Base-by-base conservation (phyloP, 1,284 basidiomycete genomes). In the Stygiomarasmius scandens region DNA sequence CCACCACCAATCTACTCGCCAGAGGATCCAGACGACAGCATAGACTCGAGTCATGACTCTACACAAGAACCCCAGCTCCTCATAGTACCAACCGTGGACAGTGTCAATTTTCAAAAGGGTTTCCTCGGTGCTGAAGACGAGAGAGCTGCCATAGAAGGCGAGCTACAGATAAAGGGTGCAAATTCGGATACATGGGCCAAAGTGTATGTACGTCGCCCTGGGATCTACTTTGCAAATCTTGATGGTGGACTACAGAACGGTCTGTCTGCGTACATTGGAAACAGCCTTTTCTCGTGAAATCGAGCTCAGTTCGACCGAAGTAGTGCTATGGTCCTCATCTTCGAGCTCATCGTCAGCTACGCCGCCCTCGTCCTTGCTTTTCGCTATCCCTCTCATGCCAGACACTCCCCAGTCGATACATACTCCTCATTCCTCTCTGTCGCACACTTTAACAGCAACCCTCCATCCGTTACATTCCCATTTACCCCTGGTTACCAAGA, bases 401-500 rank as follows among this genome's bases (percentile, higher is more conserved):
- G 91, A 93, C 67, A 85, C 87, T 8, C 90, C 90, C 0, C 90
- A 93, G 70, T 89, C 88, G 49, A 75, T 93, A 22, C 83, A 85
- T 64, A 89, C 89, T 1, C 76, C 85, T 3, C 81, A 80, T 62
- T 92, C 90, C 2, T 83, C 84, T 1, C 75, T 93, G 49, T 77
- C 78, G 14, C 87, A 93, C 67, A 75, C 78, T 16, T 74, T 93
- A 52, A 85, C 80, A 9, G 91, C 87, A 27, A 83, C 79, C 3
- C 72, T 93, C 22, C 75, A 85, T 63, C 81, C 88, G 1, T 63
- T 70, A 9, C 79, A 85, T 59, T 64, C 70, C 8, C 64, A 69
- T 20, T 41, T 67, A 16, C 70, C 76, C 14, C 63, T 76, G 12
- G 63, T 89, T 36, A 78, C 79, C 36, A 87, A 85, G 67, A 79